Base-by-base conservation (phyloP, 208 protist species). In the Leishmania gerbilli region DNA sequence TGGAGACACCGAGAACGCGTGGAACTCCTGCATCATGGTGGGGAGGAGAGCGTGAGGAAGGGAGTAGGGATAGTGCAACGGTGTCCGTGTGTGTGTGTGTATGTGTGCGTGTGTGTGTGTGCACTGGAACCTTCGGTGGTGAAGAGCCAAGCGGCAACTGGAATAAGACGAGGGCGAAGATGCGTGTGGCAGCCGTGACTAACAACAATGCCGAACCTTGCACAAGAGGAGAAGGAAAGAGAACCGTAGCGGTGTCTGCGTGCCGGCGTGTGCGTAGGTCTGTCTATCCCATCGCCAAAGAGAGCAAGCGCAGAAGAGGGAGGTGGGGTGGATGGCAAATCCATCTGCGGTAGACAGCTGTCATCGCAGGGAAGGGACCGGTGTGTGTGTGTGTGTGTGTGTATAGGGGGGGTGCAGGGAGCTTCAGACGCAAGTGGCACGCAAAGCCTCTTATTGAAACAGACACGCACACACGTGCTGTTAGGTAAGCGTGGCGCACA, bases 1-100 rank as follows among this genome's bases (percentile, higher is more conserved):
- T 17, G 92, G 92, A 5, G 81, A 64, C 31, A 97, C 88, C 62
- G 94, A 82, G 76, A 97, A 95, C 3, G 88, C 95, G 88, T 96
- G 86, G 77, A 97, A 96, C 86, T 94, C 84, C 81, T 95, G 88
- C 93, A 97, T 95, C 2, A 11, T 71, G 34, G 8, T 49, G 15
- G 6, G 24, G 40, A 51, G 3, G 45, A 37, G 69, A 31, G 45
- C 31, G 31, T 42, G 62, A 40, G 31, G 62, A 17, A 24, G 24
- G 24, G 21, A 71, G 37, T 3, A 42, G 9, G 34, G 21, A 27
- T 15, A 4, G 67, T 31, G 3, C 40, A 42, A 49, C 40, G 11
- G 19, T 47, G 7, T 45, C 19, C 3, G 17, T 24, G 64, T 68
- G 64, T 2, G 34, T 27, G n/a, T 5, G 58, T 5, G 58, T 19